Conservation (phyloP, 139 green algal species). For the Coccomyxa sp. region DNA sequence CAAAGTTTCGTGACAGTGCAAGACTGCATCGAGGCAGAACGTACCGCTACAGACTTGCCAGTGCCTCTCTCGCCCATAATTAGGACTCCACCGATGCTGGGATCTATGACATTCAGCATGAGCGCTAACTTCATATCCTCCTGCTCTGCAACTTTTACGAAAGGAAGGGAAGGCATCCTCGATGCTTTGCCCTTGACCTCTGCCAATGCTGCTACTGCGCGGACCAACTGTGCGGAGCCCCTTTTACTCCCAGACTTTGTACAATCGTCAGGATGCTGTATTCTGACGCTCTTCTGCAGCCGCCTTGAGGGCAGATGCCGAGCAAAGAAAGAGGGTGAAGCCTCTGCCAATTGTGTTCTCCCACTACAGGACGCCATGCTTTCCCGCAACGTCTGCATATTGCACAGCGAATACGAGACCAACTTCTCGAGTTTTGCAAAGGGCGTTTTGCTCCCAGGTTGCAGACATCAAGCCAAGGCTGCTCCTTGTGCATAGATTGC, state of each 20-base stretch:
- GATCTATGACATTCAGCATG: slow-evolving; percentile 87
- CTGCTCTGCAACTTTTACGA: slow-evolving; percentile 82
- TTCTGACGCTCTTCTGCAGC: neutral
- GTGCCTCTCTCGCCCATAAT: slow-evolving; percentile 94
- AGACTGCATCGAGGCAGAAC: no score
- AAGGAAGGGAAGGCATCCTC: slow-evolving; percentile 63
- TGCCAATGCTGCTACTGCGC: neutral
- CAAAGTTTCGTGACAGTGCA: no score
- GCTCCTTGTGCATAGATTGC: no score
- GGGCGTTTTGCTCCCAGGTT: no score
- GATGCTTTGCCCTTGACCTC: neutral
- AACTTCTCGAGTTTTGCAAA: no score
- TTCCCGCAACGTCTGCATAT: neutral
- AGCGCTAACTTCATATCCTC: slow-evolving; percentile 92
- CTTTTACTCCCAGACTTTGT: neutral
- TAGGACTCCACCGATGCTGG: slow-evolving; percentile 84
- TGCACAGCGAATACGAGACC: neutral
- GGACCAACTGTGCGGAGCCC: neutral
- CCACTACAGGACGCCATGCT: neutral
- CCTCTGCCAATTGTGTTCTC: no score
- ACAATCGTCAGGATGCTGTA: neutral
- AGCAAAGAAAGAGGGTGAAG: no score
- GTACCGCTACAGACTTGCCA: slow-evolving; percentile 72
- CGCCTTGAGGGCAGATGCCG: neutral
- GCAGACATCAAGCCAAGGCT: no score